Evolutionary conservation across 495 filamentous ascomycete species (phyloP), one percentile per base, ranked within the genome.

Genomic region (Melanomma pulvis-pyrius): DNA sequence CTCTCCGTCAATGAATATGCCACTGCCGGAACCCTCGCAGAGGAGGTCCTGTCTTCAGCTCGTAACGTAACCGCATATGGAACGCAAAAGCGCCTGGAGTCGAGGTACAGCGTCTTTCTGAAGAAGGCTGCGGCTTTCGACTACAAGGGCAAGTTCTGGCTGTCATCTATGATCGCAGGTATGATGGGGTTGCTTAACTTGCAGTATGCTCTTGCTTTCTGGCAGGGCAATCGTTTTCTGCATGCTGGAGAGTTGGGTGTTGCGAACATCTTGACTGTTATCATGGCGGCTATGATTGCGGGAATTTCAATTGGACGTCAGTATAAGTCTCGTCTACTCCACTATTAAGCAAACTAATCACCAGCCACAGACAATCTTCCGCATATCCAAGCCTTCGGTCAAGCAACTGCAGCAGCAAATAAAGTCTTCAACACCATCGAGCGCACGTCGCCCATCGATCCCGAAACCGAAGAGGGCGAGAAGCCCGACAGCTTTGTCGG

Each of bases 381-480:
- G 0, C 92, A 97, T 71, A 78, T 85, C 1, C 90, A 93, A 71
- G 90, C 94, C 30, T 93, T 96, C 73, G 90, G 87, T 1, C 92
- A 86, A 12, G 88, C 85, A 25, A 80, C 93, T 9, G 90, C 92
- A 41, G 93, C 94, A 6, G 92, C 91, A 13, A 82, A 84, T 28
- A 97, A 98, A 80, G 96, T 98, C 63, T 97, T 87, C 78, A 88
- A 82, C 65, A 96, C 92, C 1, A 97, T 98, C 69, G 93, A 97
- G 72, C 89, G 94, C 51, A 63, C 77, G n/a, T 98, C 94, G 0
- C 93, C 92, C 1, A 78, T 97, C 47, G 89, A 98, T 75, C 90
- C 94, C 0, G 87, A 84, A 24, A 84, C 84, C 2, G 85, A 91
- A 0, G 82, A 81, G 15, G 93, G 94, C 22, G 75, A 79, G 47